Evolutionary conservation across 2,329 filamentous ascomycete species (phyloP), one percentile per base, ranked within the genome.

Genomic region (Fusarium napiforme): DNA sequence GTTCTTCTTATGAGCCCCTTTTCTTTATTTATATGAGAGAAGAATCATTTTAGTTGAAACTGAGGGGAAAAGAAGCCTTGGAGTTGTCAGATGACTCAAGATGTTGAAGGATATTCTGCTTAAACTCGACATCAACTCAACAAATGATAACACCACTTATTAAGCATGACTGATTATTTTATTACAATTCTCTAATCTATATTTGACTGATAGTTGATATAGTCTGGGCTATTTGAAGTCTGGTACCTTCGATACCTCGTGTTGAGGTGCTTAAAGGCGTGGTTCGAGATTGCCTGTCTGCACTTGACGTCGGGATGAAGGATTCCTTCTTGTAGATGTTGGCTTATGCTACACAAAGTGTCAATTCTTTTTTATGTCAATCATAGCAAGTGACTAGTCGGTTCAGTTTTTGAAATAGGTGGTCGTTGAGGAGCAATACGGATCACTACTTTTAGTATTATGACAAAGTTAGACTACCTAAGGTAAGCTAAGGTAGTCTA

Each of bases 181-280:
- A 28, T 1, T 7, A 18, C 9, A 21, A 5, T 37, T 21, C 18
- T 1, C 4, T 19, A 10, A 14, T 9, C 5, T 19, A 14, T 32
- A 1, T 19, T 1, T 50, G 16, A n/a, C 34, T 10, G 7, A 49
- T 18, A 4, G 8, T 23, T 18, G 11, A 23, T 34, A 19, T 19
- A 19, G 8, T 2, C 30, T 34, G n/a, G 16, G 30, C 47, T 50
- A 7, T 8, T 15, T 34, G 30, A 34, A 34, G 30, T 34, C 30
- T 50, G 30, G 11, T 14, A 18, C 15, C 21, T 23, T 16, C 30
- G n/a, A 23, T 23, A 50, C n/a, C n/a, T 36, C 9, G 18, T 16
- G 18, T 34, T 34, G 32, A 10, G 49, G 8, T 52, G 30, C 23
- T 36, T 2, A 15, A n/a, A n/a, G n/a, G 32, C 32, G 9, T 36